phyloP scores from a whole-genome alignment of 208 protist genomes.

The Crithidia bombi region DNA sequence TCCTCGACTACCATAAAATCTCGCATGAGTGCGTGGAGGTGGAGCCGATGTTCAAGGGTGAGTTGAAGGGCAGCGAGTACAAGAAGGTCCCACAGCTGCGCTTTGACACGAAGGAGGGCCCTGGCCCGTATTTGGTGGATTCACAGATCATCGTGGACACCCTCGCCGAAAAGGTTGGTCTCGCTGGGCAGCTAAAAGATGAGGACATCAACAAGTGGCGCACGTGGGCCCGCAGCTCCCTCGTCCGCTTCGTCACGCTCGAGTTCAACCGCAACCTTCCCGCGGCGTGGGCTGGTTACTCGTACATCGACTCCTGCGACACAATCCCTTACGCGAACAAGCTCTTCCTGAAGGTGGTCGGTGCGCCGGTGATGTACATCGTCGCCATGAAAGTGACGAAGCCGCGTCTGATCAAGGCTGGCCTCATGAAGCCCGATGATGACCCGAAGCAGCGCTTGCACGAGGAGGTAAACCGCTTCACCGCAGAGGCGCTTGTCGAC shows the following conservation, averaged over 20 bases:
- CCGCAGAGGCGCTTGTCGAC: conserved; percentile 63
- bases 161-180: conserved; percentile 63
- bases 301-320: conserved; percentile 89
- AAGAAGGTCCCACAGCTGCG: conserved; percentile 92
- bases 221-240: conserved; percentile 75
- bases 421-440: conserved; percentile 62
- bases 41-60: conserved; percentile 90
- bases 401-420: conserved; percentile 72
- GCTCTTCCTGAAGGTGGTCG: conserved; percentile 89
- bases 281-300: conserved; percentile 81
- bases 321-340: conserved; percentile 90
- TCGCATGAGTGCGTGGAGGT: conserved; percentile 85
- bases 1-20: conserved; percentile 84
- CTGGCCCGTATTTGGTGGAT: conserved; percentile 78
- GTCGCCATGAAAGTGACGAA: conserved; percentile 76
- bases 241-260: conserved; percentile 85
- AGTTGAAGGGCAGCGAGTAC: conserved; percentile 76
- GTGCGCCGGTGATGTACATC: conserved; percentile 91
- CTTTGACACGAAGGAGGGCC: conserved; percentile 55
- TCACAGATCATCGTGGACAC: conserved; percentile 83
- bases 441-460: conserved; percentile 64
- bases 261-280: conserved; percentile 83
- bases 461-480: conserved; percentile 72
- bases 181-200: conserved; percentile 66
- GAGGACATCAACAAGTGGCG: conserved; percentile 78